phyloP scores from a whole-genome alignment of 2,329 filamentous ascomycete genomes.

The Botryotinia globosa region DNA sequence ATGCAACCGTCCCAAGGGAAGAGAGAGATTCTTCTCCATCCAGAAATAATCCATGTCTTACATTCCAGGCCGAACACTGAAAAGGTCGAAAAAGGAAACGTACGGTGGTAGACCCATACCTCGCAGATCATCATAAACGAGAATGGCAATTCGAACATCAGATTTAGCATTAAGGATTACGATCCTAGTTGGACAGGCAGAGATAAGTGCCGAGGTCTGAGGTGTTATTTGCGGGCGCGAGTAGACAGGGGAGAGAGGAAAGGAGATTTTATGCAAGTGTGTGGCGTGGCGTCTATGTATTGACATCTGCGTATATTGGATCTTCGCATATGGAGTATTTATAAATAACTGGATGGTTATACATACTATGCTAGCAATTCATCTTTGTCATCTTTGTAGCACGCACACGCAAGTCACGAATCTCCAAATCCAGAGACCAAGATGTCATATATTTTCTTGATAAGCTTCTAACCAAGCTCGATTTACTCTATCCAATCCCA shows the following conservation, averaged over 20 bases:
- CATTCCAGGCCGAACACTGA: not conserved
- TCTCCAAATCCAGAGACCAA: not conserved
- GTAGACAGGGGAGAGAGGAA: not conserved
- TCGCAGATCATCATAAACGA: not conserved
- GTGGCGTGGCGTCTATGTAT: not conserved
- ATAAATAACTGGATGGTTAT: not conserved
- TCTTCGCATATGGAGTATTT: not conserved
- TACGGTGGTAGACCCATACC: not conserved
- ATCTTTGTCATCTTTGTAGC: not conserved
- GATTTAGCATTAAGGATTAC: not conserved
- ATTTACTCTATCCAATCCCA: not conserved
- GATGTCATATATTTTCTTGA: not conserved
- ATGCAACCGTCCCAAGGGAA: not conserved
- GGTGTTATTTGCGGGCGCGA: not conserved
- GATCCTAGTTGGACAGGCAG: not conserved
- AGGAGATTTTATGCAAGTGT: not conserved
- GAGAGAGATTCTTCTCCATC: not conserved
- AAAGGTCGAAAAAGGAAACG: not conserved
- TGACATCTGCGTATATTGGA: not conserved
- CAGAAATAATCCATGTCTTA: not conserved
- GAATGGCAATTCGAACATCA: not conserved
- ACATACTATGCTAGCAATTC: not conserved
- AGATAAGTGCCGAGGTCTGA: not conserved
- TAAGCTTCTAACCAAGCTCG: not conserved
- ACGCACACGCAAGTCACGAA: not conserved